Percentiles rank a stretch among this genome's conserved stretches.
Evolutionary conservation across 257 asterid genomes (phyloP).

Genomic region (Catharanthus roseus): DNA sequence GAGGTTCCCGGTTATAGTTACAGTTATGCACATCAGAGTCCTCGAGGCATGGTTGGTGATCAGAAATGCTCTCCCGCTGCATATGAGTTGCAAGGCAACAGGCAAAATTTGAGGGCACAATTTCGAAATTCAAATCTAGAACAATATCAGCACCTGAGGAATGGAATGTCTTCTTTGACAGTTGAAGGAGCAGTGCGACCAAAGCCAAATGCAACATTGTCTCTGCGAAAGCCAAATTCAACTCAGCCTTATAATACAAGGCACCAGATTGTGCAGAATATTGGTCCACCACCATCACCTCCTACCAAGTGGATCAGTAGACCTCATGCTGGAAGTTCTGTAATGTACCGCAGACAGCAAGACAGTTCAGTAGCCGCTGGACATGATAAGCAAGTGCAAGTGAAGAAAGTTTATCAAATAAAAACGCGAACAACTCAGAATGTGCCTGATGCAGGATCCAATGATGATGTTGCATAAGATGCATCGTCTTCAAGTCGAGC

Average conservation of each 20-base stretch:
- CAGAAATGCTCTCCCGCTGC: conserved; percentile 29
- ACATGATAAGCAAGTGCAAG: conserved; percentile 30
- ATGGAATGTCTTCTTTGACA: conserved; percentile 51
- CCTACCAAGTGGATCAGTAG: conserved; percentile 61
- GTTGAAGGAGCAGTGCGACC: conserved; percentile 34
- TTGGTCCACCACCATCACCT: conserved; percentile 63
- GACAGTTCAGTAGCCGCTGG: conserved; percentile 22
- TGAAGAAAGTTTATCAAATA: conserved; percentile 54
- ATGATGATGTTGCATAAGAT: conserved; percentile 13
- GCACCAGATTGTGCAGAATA: conserved; percentile 22
- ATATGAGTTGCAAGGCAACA: conserved; percentile 31
- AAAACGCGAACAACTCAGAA: conserved; percentile 30
- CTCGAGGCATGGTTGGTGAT: conserved; percentile 33
- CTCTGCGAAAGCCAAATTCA: conserved; percentile 35
- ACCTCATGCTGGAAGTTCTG: conserved; percentile 28
- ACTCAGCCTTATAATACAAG: conserved; percentile 21
- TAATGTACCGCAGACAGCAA: conserved; percentile 27
- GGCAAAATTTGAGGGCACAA: conserved; percentile 36
- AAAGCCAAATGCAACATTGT: conserved; percentile 20
- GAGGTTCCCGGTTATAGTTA: conserved; percentile 33
- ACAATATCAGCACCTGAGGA: conserved; percentile 42
- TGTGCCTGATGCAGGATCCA: conserved; percentile 19
- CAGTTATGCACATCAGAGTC: conserved; percentile 24
- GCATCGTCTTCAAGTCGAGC: not conserved
- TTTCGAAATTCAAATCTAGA: conserved; percentile 39